phyloP scores from a whole-genome alignment of 768 basidiomycete species.

The Rhodotorula toruloides region DNA sequence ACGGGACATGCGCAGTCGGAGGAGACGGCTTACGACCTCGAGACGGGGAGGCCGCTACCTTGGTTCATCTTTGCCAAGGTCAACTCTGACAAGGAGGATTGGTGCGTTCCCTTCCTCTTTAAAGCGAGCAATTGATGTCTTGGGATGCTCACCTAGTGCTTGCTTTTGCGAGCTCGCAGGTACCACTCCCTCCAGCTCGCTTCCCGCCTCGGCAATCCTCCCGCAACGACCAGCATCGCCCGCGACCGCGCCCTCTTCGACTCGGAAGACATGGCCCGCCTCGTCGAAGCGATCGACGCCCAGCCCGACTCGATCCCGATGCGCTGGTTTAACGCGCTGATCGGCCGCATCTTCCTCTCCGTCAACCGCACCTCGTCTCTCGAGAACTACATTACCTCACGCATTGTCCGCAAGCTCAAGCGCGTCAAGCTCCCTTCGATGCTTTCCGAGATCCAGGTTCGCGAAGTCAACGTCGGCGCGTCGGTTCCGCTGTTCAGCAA shows the following conservation, averaged over 20 bases:
- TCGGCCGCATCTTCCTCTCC: slow-evolving; percentile 88
- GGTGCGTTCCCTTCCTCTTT: slow-evolving; percentile 66
- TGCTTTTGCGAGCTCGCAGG: neutral
- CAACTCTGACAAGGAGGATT: slow-evolving; percentile 93
- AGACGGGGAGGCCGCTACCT: slow-evolving; percentile 54
- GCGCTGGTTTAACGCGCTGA: slow-evolving; percentile 91
- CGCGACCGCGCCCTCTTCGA: slow-evolving; percentile 61
- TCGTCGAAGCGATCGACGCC: slow-evolving; percentile 79
- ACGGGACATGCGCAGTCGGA: slow-evolving; percentile 4
- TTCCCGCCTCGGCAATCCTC: slow-evolving; percentile 60
- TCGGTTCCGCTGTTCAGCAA: slow-evolving; percentile 81
- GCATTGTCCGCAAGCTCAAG: slow-evolving; percentile 86
- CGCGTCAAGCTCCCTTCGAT: slow-evolving; percentile 86
- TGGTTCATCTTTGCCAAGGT: slow-evolving; percentile 93
- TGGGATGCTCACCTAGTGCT: neutral
- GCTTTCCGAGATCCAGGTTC: slow-evolving; percentile 75
- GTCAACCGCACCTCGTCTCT: slow-evolving; percentile 61
- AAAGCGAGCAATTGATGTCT: neutral
- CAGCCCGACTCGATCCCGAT: slow-evolving; percentile 94
- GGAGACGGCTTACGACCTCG: slow-evolving; percentile 39
- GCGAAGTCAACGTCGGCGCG: slow-evolving; percentile 81
- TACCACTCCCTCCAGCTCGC: slow-evolving; percentile 71
- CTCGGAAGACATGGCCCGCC: slow-evolving; percentile 69
- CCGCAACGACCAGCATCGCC: slow-evolving; percentile 61
- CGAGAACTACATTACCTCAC: slow-evolving; percentile 76